phyloP scores from a whole-genome alignment of 371 early-diverging fungal species.

The Fennellomyces sp. region DNA sequence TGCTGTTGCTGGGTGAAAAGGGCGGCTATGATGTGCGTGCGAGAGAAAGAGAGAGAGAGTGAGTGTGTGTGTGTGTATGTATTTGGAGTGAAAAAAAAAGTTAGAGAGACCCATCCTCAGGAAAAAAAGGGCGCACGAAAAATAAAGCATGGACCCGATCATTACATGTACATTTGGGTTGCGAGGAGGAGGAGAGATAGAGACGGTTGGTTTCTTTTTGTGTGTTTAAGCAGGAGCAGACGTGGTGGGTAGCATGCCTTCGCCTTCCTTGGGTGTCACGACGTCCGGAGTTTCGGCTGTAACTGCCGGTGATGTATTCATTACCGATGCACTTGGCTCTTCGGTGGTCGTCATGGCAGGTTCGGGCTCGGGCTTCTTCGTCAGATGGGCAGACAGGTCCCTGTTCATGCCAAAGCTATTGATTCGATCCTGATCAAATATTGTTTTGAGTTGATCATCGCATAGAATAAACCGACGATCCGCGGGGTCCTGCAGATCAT shows the following conservation, averaged over 20 bases:
- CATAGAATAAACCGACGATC: conserved; percentile 59
- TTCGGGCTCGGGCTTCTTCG: conserved; percentile 35
- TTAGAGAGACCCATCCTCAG: not conserved
- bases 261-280: conserved; percentile 26
- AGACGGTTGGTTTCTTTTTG: not conserved
- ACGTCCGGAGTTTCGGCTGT: conserved; percentile 28
- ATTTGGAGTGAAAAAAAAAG: not conserved
- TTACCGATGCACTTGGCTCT: not conserved
- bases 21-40: not conserved
- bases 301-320: conserved; percentile 24
- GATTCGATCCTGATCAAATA: conserved; percentile 54
- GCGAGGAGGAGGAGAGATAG: not conserved
- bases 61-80: not conserved
- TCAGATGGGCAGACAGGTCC: conserved; percentile 54
- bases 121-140: not conserved
- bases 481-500: conserved; percentile 62
- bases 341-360: not conserved
- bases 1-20: not conserved
- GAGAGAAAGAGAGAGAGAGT: not conserved
- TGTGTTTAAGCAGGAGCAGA: not conserved
- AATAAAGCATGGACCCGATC: not conserved
- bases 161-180: conserved; percentile 5
- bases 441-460: conserved; percentile 52
- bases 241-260: conserved; percentile 9
- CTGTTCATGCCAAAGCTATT: conserved; percentile 64